Base-by-base conservation (phyloP, 2,329 filamentous ascomycete genomes). In the Phymatotrichopsis omnivora region DNA sequence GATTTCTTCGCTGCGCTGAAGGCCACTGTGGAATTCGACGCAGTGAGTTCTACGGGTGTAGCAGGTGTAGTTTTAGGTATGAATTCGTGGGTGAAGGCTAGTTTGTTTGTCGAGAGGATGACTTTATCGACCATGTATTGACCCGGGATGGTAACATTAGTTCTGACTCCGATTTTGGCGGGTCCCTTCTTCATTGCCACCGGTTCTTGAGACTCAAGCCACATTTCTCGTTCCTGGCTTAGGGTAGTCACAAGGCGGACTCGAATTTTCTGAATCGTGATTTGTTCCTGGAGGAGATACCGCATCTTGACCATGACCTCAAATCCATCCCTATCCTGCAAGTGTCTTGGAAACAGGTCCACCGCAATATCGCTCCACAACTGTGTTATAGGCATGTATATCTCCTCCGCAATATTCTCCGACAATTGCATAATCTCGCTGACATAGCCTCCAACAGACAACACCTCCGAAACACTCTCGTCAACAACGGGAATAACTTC, bases 61-160 rank as follows among this genome's bases (percentile, higher is more conserved):
- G 70, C 64, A 1, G 65, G 57, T 7, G 70, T 61, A n/a, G 71
- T 66, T 25, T 67, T 69, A 3, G 64, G 60, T 41, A 76, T 71
- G 2, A 77, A 70, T 42, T 85, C 80, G 55, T 82, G 76, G 31
- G 75, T 68, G 23, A 89, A 72, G 19, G 70, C 63, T 2, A 89
- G 65, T 33, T 82, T 83, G 34, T 69, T 74, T 5, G 75, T 70
- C 19, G 69, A 65, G 19, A 95, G 63, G 11, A 76, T 71, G 28
- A 94, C 68, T 53, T 78, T 77, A 56, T 86, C 82, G 33, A 91
- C 73, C 47, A 78, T 73, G 58, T 85, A 95, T 20, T 73, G 74
- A 1, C 86, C 86, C 17, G 80, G 75, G 3, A 83, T 74, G 25
- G 76, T 73, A 12, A 68, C 64, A 45, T 67, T 55, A 61, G 69